These are phyloP conservation scores for Calendula officinalis DNA, from an alignment of 129 eudicot genomes.

Conservation along the genomic window DNA sequence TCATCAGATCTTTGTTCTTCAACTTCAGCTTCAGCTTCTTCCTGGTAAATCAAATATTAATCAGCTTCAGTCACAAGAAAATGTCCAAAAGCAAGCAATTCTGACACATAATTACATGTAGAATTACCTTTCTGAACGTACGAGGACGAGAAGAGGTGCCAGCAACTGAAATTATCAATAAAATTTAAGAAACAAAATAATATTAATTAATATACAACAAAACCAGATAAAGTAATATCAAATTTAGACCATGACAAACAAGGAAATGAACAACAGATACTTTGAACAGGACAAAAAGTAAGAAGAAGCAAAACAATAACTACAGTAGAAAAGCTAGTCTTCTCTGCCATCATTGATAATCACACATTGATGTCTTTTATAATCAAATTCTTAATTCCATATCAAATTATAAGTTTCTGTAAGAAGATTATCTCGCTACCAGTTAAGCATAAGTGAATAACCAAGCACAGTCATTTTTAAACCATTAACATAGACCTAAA, in stretches of 20 bases:
- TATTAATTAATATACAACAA: conserved; percentile 3
- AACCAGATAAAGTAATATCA: neutral
- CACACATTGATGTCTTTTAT: too few species aligned
- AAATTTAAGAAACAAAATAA: neutral
- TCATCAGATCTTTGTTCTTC: conserved; percentile 66
- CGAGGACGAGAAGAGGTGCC: conserved; percentile 88
- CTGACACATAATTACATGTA: neutral
- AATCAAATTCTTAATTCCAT: too few species aligned
- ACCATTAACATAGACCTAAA: neutral
- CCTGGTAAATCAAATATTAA: conserved; percentile 40
- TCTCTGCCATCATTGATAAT: too few species aligned
- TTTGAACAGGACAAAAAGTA: too few species aligned
- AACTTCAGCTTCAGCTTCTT: conserved; percentile 63
- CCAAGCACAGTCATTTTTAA: neutral
- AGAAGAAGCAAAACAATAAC: too few species aligned
- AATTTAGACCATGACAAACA: neutral
- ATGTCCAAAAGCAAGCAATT: too few species aligned
- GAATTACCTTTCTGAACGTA: conserved; percentile 64
- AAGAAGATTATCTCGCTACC: too few species aligned
- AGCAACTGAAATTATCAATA: conserved; percentile 54
- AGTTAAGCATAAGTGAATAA: neutral
- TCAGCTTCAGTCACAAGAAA: too few species aligned
- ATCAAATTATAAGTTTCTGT: too few species aligned
- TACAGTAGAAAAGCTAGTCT: too few species aligned
- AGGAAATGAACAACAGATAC: neutral